Evolutionary conservation across 2,329 filamentous ascomycete genomes (phyloP), one percentile per base, ranked within the genome.

Genomic region (Hymenoscyphus scutula): DNA sequence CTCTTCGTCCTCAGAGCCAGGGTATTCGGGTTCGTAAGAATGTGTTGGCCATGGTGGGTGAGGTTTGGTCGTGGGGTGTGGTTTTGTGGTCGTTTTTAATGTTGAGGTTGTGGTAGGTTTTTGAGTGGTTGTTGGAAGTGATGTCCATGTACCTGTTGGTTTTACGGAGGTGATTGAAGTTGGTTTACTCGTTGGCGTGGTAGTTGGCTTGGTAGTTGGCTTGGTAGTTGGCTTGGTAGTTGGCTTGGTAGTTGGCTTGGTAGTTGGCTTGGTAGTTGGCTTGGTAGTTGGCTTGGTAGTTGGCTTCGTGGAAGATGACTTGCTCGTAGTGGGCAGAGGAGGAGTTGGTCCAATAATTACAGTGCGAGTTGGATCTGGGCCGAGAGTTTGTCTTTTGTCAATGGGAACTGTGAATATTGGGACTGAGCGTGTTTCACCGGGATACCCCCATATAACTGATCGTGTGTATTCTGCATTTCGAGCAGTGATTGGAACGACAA

Each of bases 331-430:
- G 25, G 45, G 45, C 13, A 13, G 19, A 51, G 45, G 45, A 23
- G 45, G 45, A 23, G 45, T 51, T 11, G 45, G 45, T 13, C 45
- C 45, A 51, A 51, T 23, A 51, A 54, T 54, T 6, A 56, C 41
- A 25, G 57, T 55, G 48, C 38, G 48, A 19, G 57, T 29, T 37
- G 60, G 59, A n/a, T 27, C 38, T 19, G 34, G 34, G 10, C 59
- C 60, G 8, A 62, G 32, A 27, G 19, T 45, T 53, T 64, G 60
- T 25, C 61, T 55, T 19, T 62, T 61, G 1, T 53, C 41, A 29
- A 58, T 15, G 1, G 60, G 60, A 7, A 62, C 60, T 6, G 60
- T 59, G 17, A 59, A 19, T 6, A 59, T 17, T 13, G 58, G 32
- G 8, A 38, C 58, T 13, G 48, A 23, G 17, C 41, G 41, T 25